Percentiles rank a stretch among this genome's conserved stretches.
phyloP scores from a whole-genome alignment of 2,329 filamentous ascomycete genomes.

The Stagonosporopsis cucurbitacearum region DNA sequence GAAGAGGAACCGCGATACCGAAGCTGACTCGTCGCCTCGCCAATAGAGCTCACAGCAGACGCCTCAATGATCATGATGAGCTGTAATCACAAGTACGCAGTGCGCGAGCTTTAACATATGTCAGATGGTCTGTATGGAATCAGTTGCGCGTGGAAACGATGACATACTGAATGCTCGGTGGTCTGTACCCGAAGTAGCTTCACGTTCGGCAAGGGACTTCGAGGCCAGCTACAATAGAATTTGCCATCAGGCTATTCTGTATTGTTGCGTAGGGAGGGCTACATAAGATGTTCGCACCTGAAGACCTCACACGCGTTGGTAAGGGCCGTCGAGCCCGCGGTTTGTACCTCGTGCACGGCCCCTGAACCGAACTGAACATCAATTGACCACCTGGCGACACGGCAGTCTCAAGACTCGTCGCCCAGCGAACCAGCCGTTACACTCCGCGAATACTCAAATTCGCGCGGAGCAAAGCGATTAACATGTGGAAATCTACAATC shows the following conservation, averaged over 20 bases:
- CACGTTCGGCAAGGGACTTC: not conserved
- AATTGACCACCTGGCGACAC: slow-evolving; percentile 38
- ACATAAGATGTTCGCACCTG: too few relatives aligned
- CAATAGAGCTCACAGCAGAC: not conserved
- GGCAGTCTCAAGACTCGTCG: slow-evolving; percentile 29
- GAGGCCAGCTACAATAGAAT: too few relatives aligned
- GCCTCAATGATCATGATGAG: not conserved
- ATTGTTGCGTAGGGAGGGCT: not conserved
- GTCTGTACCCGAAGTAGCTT: not conserved
- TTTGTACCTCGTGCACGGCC: slow-evolving; percentile 11
- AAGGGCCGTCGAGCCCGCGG: not conserved
- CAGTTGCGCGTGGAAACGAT: not conserved
- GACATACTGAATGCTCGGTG: not conserved
- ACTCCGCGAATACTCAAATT: slow-evolving; percentile 28
- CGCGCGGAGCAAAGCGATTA: slow-evolving; percentile 30
- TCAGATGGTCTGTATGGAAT: not conserved
- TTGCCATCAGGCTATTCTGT: too few relatives aligned
- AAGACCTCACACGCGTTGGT: not conserved
- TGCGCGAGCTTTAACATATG: not conserved
- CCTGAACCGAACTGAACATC: too few relatives aligned
- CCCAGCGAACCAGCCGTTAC: slow-evolving; percentile 27
- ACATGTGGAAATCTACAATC: slow-evolving; percentile 57
- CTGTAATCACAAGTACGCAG: not conserved
- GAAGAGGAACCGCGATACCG: not conserved
- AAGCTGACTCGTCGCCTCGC: slow-evolving; percentile 4